Percentiles rank a stretch among this genome's conserved stretches.
These are phyloP conservation scores for Fusarium goolgardi DNA, from an alignment of 2,329 filamentous ascomycete genomes.

Conservation along the genomic window DNA sequence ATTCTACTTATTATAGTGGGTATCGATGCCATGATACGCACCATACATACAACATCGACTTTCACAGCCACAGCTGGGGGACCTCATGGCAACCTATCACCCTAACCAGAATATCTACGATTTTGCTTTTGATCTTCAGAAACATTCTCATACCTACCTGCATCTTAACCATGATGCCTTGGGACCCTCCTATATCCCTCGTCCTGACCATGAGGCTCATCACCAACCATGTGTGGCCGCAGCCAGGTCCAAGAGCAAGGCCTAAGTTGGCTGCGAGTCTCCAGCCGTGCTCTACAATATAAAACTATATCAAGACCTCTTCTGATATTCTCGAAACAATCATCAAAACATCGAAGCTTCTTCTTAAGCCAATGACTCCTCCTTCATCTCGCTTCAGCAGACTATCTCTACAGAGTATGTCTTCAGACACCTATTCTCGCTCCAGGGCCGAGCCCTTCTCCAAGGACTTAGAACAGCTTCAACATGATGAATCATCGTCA, in stretches of 20 bases:
- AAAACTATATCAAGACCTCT: constrained; percentile 32
- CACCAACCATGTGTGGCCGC: constrained; percentile 38
- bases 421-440: constrained; percentile 40
- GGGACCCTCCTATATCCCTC: constrained; percentile 30
- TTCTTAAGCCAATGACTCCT: constrained; percentile 43
- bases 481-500: constrained; percentile 46
- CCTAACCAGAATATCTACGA: neutral
- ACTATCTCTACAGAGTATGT: constrained; percentile 49
- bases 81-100: constrained; percentile 13
- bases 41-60: constrained; percentile 27
- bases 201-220: constrained; percentile 37
- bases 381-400: constrained; percentile 45
- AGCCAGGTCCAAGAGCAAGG: constrained; percentile 1
- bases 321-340: neutral
- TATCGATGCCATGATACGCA: constrained; percentile 4
- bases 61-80: constrained; percentile 37
- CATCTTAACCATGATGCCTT: constrained; percentile 29
- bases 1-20: constrained; percentile 8
- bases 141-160: neutral
- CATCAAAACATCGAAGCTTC: neutral
- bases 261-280: constrained; percentile 1
- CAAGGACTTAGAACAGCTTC: constrained; percentile 9
- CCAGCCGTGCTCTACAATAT: constrained; percentile 27
- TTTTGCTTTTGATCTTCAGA: neutral
- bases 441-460: constrained; percentile 25